Conservation (phyloP, 768 basidiomycete species). For the Crassisporium funariophilum region DNA sequence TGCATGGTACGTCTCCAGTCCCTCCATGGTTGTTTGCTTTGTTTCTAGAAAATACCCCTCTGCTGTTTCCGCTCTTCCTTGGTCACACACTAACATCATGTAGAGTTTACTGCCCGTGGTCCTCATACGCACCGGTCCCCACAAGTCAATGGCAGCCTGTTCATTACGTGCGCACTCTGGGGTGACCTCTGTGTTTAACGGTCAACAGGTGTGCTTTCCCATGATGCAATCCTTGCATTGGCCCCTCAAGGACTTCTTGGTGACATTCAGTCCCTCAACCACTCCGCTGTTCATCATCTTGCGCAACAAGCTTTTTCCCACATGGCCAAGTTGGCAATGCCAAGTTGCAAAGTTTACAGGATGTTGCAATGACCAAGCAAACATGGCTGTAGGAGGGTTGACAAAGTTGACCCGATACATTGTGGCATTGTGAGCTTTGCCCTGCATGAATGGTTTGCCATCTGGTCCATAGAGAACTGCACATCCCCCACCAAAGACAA, state of each 20-base stretch:
- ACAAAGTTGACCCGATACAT: too few relatives aligned
- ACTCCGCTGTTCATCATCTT: conserved; percentile 11
- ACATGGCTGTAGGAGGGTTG: too few relatives aligned
- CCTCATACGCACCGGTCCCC: conserved; percentile 21
- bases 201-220: conserved; percentile 20
- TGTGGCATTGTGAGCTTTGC: too few relatives aligned
- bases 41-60: conserved; percentile 21
- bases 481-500: too few relatives aligned
- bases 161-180: conserved; percentile 17
- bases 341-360: conserved; percentile 22
- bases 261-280: conserved; percentile 26
- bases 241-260: background rate
- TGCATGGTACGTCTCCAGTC: background rate
- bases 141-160: conserved; percentile 27
- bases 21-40: conserved; percentile 21
- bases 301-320: conserved; percentile 8
- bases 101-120: conserved; percentile 22
- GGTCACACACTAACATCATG: conserved; percentile 28
- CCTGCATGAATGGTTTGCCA: too few relatives aligned
- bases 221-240: conserved; percentile 30
- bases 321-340: conserved; percentile 31
- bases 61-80: conserved; percentile 11
- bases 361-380: too few relatives aligned
- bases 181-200: conserved; percentile 20
- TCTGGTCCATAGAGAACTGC: too few relatives aligned